A percentile compares a stretch with the other conserved stretches of the same genome.
Evolutionary conservation across 225 moss, liverwort and hornwort species (phyloP).

Genomic region (Pleurozium schreberi): DNA sequence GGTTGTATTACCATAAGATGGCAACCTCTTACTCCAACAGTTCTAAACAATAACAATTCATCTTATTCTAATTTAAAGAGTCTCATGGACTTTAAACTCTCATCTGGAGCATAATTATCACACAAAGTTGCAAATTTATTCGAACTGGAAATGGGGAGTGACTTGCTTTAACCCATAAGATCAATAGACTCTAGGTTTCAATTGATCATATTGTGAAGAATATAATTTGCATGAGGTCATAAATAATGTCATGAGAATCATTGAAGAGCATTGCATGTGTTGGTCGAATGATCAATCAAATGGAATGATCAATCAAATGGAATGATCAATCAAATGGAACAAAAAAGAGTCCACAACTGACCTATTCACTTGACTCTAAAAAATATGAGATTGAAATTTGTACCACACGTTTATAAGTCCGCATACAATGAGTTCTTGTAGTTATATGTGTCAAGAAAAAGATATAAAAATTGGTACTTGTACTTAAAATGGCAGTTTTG

Average conservation of each 20-base stretch:
- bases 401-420: too few species aligned
- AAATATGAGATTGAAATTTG: not conserved
- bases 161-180: too few species aligned
- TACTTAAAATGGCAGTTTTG: too few species aligned
- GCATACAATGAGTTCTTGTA: too few species aligned
- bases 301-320: accelerated
- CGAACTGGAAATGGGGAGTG: too few species aligned
- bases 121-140: not conserved
- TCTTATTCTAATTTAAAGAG: not conserved
- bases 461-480: too few species aligned
- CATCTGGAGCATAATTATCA: not conserved
- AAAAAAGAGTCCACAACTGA: not conserved
- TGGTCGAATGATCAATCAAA: not conserved
- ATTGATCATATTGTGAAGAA: too few species aligned
- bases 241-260: not conserved
- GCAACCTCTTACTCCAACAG: not conserved
- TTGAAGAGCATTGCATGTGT: too few species aligned
- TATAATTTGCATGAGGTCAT: too few species aligned
- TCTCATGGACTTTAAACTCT: too few species aligned
- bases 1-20: not conserved
- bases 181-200: too few species aligned
- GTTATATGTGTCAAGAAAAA: too few species aligned
- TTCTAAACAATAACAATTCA: not conserved
- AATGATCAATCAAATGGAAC: accelerated
- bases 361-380: not conserved